Base-by-base conservation (phyloP, 169 alveolate genomes). In the Blepharisma undulans region DNA sequence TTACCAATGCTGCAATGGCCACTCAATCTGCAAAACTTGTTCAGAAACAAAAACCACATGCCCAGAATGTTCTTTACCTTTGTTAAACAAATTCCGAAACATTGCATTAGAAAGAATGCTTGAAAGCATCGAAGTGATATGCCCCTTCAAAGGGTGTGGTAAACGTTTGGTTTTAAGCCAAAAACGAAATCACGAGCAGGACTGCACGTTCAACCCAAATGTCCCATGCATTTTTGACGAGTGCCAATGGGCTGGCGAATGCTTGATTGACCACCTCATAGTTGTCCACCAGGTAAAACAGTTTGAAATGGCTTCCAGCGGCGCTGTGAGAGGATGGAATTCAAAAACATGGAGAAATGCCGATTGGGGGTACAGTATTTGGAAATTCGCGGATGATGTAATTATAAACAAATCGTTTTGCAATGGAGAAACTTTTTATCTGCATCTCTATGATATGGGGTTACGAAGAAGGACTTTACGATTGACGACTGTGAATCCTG, bases 321-420 rank as follows among this genome's bases (percentile, higher is more conserved):
- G 89, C n/a, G 78, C 76, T 19, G 74, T 82, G 33, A 34, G 89
- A 60, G 89, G 89, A 12, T 82, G 89, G 89, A 82, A 82, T 30
- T 82, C 89, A 30, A 82, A 82, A 30, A 82, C 89, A 22, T 82
- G 89, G 89, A 82, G 60, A 82, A 82, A 36, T 1, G 89, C 89
- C 0, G 89, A 82, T 7, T 82, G 89, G 89, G 89, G 89, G 12
- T 82, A 48, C 76, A 82, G 89, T 30, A 82, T 82, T 22, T 82
- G 89, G 89, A 82, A 82, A 48, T 82, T 82, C 34, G 89, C 76
- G 36, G 89, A 82, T 32, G 76, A 25, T 19, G 33, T n/a, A 48
- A 82, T 82, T n/a, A 4, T 82, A 34, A 82, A 82, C 89, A 82
- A 82, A 60, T 25, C 71, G 25, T 25, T 36, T 21, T 32, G 89